These are phyloP conservation scores for Phytophthora melonis DNA, from an alignment of 352 stramenopile genomes.

Conservation along the genomic window DNA sequence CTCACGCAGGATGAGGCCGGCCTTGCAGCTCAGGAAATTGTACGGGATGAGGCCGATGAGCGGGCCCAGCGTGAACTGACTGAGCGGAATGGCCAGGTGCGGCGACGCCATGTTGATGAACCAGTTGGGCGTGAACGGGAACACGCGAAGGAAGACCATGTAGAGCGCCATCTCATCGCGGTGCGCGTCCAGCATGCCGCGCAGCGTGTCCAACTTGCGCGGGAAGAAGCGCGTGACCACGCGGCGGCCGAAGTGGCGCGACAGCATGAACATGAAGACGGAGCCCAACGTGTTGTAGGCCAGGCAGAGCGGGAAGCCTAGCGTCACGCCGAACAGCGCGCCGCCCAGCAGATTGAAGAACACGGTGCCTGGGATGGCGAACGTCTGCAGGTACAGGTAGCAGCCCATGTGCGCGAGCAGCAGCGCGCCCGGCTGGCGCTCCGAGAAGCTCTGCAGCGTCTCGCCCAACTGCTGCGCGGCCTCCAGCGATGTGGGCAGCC, in stretches of 20 bases:
- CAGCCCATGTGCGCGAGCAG: slow-evolving; percentile 75
- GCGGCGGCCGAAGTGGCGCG: slow-evolving; percentile 58
- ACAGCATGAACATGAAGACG: slow-evolving; percentile 81
- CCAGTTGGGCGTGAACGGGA: slow-evolving; percentile 88
- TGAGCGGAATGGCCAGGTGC: slow-evolving; percentile 72
- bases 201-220: slow-evolving; percentile 56
- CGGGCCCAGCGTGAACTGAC: slow-evolving; percentile 68
- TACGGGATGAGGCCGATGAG: slow-evolving; percentile 81
- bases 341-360: slow-evolving; percentile 86
- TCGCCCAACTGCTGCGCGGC: slow-evolving; percentile 72
- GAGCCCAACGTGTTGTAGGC: slow-evolving; percentile 86
- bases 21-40: slow-evolving; percentile 89
- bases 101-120: slow-evolving; percentile 89
- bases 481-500: slow-evolving; percentile 67
- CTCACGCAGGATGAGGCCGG: slow-evolving; percentile 75
- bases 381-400: slow-evolving; percentile 85
- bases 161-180: slow-evolving; percentile 84
- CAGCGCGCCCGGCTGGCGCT: slow-evolving; percentile 46
- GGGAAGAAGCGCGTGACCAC: slow-evolving; percentile 68
- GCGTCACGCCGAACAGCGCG: slow-evolving; percentile 73
- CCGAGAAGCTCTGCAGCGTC: slow-evolving; percentile 64
- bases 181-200: slow-evolving; percentile 67
- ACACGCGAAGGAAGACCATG: slow-evolving; percentile 85
- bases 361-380: slow-evolving; percentile 81
- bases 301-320: slow-evolving; percentile 80